phyloP scores from a whole-genome alignment of 257 asterid genomes.

The Paulownia fortunei region DNA sequence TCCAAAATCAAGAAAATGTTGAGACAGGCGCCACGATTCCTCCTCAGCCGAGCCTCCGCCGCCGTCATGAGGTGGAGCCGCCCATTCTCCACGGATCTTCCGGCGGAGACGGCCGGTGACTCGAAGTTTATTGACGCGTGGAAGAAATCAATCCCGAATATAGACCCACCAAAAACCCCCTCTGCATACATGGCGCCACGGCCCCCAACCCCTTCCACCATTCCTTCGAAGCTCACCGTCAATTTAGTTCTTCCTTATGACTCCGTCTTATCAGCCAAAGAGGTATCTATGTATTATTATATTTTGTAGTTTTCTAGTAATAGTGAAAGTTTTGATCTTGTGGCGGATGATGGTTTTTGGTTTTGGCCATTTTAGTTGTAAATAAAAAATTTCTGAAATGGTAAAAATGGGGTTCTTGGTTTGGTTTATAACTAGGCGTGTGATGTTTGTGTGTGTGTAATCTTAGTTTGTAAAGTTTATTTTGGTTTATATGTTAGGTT shows the following conservation, averaged over 20 bases:
- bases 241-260: conserved; percentile 83
- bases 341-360: background rate
- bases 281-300: conserved; percentile 45
- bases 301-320: background rate
- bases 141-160: conserved; percentile 61
- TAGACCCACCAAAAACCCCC: conserved; percentile 78
- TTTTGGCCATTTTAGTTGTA: background rate
- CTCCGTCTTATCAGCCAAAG: conserved; percentile 59
- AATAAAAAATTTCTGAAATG: background rate
- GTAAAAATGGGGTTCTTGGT: background rate
- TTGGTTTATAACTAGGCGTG: background rate
- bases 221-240: conserved; percentile 84
- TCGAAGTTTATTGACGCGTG: conserved; percentile 64
- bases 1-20: conserved; percentile 42
- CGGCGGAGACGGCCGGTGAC: conserved; percentile 59
- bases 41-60: conserved; percentile 59
- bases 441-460: too few relatives aligned
- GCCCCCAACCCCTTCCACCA: conserved; percentile 66
- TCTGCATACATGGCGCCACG: conserved; percentile 68
- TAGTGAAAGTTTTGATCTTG: background rate
- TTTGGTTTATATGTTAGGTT: too few relatives aligned
- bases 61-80: conserved; percentile 63
- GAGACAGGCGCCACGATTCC: conserved; percentile 58
- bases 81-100: conserved; percentile 63
- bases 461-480: background rate